These are phyloP conservation scores for Sporisorium scitamineum DNA, from an alignment of 1,284 basidiomycete species.

Conservation along the genomic window DNA sequence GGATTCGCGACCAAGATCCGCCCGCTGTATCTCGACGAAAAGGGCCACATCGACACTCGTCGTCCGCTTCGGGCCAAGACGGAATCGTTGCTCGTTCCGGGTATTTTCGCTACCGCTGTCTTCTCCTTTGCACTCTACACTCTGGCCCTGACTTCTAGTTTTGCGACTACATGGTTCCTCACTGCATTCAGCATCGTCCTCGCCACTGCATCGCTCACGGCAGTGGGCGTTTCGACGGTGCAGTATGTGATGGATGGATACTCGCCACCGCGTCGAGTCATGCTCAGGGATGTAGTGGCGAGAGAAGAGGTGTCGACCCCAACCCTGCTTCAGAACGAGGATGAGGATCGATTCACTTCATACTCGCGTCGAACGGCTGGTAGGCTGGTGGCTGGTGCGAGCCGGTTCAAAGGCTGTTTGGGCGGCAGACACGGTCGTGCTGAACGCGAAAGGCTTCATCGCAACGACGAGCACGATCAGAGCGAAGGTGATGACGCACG, in stretches of 20 bases:
- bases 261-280: slow-evolving; percentile 26
- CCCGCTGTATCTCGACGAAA: slow-evolving; percentile 53
- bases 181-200: slow-evolving; percentile 35
- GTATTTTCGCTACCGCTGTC: slow-evolving; percentile 15
- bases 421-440: slow-evolving; percentile 15
- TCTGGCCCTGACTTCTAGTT: slow-evolving; percentile 38
- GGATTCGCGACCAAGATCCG: slow-evolving; percentile 28
- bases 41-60: slow-evolving; percentile 52
- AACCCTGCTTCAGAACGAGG: slow-evolving; percentile 24
- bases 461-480: neutral
- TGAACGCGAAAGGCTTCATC: neutral
- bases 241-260: slow-evolving; percentile 49
- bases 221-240: slow-evolving; percentile 9
- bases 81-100: slow-evolving; percentile 37
- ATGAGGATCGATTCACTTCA: slow-evolving; percentile 41
- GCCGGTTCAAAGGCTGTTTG: slow-evolving; percentile 23
- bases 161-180: slow-evolving; percentile 39
- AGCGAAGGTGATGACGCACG: neutral
- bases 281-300: slow-evolving; percentile 40
- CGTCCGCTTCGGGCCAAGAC: slow-evolving; percentile 33
- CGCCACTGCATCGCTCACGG: slow-evolving; percentile 24
- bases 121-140: slow-evolving; percentile 54
- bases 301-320: slow-evolving; percentile 32
- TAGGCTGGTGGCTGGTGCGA: slow-evolving; percentile 11
- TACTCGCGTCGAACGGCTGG: slow-evolving; percentile 28